Evolutionary conservation across 208 protist species (phyloP).

Genomic region (Acanthamoeba castellanii): DNA sequence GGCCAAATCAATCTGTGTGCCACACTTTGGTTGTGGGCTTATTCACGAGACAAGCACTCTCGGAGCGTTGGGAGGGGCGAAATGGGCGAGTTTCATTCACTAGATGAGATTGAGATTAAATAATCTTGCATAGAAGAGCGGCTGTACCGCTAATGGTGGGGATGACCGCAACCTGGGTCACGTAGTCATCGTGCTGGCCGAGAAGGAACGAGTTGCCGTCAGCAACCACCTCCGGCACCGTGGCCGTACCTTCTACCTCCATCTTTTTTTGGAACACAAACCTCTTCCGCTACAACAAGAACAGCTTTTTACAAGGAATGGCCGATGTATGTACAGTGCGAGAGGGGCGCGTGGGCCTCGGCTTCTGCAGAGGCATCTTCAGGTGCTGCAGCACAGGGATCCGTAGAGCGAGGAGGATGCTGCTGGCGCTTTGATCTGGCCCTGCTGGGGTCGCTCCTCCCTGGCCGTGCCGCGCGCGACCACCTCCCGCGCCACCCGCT

Average conservation of each 20-base stretch:
- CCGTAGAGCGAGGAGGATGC: background rate
- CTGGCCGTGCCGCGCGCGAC: background rate
- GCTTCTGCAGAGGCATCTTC: background rate
- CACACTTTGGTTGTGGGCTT: background rate
- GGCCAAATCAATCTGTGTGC: background rate
- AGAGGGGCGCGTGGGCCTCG: background rate
- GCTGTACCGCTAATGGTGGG: background rate
- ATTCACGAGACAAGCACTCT: background rate
- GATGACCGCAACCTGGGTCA: background rate
- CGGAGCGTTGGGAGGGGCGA: too few relatives aligned
- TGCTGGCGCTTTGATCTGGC: background rate
- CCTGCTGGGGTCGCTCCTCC: constrained; percentile 25
- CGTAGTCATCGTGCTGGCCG: background rate
- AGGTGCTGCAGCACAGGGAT: background rate
- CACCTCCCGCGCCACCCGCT: background rate
- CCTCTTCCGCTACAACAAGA: background rate
- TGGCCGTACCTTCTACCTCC: background rate
- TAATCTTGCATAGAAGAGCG: background rate
- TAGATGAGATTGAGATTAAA: background rate
- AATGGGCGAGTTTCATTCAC: too few relatives aligned
- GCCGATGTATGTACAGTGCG: background rate
- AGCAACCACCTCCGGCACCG: background rate
- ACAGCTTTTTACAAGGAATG: background rate
- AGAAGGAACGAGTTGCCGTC: background rate
- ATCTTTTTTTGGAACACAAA: background rate